Evolutionary conservation across 139 green algal genomes (phyloP), one percentile per base, ranked within the genome.

Genomic region (Chloropicon primus): DNA sequence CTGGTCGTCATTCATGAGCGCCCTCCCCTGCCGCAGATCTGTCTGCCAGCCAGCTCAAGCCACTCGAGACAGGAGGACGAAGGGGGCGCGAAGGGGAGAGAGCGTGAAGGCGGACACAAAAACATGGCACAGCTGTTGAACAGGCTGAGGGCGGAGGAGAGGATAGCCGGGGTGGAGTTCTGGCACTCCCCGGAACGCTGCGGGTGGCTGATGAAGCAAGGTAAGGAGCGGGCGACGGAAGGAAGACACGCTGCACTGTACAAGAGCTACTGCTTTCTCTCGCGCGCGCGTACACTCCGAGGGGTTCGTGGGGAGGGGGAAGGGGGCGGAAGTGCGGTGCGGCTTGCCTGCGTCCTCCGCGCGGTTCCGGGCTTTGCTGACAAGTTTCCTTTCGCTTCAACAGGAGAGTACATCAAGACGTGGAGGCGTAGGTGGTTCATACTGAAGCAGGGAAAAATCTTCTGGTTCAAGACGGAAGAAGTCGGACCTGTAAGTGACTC

Each of bases 391-490:
- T 17, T n/a, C 17, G 10, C 41, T n/a, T 17, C 41, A 5, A 25
- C 87, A 97, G 94, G 94, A 0, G 94, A 98, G 71, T 96, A 95
- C 81, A 91, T 98, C 76, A 96, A 96, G 82, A 96, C 89, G 0
- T 98, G 95, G 95, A 77, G 95, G 21, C 82, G 88, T 75, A 89
- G 92, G 76, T 99, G 92, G 92, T 99, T 99, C 80, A 89, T 99
- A 1, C 83, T 99, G 25, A 99, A 99, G 85, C 85, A 97, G 27
- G 94, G 93, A 27, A 97, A 95, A 80, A 96, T 99, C 23, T 98
- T 98, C 79, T 98, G 96, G 96, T 99, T 99, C 86, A 96, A 96
- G 77, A 86, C 87, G 2, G 90, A 97, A 71, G 82, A 92, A 3
- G 86, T 99, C 79, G 90, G 26, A 21, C 85, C 87, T 28, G 90